Conservation (phyloP, 352 stramenopile species). For the Pythium inflatum region DNA sequence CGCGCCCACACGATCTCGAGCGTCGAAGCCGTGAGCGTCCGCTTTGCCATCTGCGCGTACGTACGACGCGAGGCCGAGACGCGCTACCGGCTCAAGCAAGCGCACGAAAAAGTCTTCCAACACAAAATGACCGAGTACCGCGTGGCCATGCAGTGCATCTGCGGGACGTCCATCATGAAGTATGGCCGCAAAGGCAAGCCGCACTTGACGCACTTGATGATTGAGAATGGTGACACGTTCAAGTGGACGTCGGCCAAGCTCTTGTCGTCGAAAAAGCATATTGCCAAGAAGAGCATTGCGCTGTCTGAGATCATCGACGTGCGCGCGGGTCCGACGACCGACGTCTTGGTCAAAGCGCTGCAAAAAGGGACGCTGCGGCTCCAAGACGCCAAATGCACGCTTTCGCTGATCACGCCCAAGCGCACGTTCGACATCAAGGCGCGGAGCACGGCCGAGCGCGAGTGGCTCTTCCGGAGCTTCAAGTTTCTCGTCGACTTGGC, state of each 20-base stretch:
- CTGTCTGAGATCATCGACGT: slow-evolving; percentile 65
- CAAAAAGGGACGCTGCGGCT: slow-evolving; percentile 69
- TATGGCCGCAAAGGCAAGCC: slow-evolving; percentile 82
- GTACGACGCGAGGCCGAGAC: slow-evolving; percentile 52
- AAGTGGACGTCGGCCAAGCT: slow-evolving; percentile 80
- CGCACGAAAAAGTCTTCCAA: slow-evolving; percentile 56
- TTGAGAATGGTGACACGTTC: slow-evolving; percentile 80
- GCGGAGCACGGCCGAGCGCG: slow-evolving; percentile 63
- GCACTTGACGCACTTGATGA: slow-evolving; percentile 68
- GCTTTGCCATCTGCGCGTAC: slow-evolving; percentile 64
- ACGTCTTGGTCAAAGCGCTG: slow-evolving; percentile 65
- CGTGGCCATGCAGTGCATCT: slow-evolving; percentile 80
- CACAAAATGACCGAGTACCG: slow-evolving; percentile 87
- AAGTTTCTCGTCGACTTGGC: slow-evolving; percentile 75
- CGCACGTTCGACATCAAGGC: slow-evolving; percentile 81
- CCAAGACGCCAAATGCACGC: slow-evolving; percentile 68
- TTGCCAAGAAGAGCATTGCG: slow-evolving; percentile 59
- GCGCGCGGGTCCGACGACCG: slow-evolving; percentile 57
- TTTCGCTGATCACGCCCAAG: slow-evolving; percentile 75
- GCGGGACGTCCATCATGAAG: slow-evolving; percentile 72
- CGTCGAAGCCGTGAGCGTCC: slow-evolving; percentile 51
- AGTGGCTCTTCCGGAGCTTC: slow-evolving; percentile 80
- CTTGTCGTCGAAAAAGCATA: slow-evolving; percentile 34
- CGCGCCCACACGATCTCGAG: slow-evolving; percentile 36
- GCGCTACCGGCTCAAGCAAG: slow-evolving; percentile 48